Percentiles rank a stretch among this genome's conserved stretches.
Conservation (phyloP, 495 filamentous ascomycete genomes). For the Lepraria neglecta region DNA sequence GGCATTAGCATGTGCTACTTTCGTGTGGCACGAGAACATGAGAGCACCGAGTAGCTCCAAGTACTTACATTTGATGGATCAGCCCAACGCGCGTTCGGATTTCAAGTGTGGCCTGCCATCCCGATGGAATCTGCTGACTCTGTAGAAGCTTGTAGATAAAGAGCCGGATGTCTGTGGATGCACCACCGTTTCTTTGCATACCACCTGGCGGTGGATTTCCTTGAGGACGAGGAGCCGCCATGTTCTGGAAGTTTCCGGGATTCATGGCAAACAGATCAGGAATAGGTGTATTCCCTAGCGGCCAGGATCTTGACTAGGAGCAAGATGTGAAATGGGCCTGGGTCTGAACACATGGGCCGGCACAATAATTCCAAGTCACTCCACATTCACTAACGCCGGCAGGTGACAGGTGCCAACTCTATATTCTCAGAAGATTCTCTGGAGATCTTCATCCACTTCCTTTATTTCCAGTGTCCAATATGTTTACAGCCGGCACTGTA, state of each 20-base stretch:
- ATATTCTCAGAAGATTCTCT: background rate
- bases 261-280: conserved; percentile 33
- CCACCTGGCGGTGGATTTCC: conserved; percentile 34
- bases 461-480: background rate
- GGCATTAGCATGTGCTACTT: background rate
- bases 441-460: background rate
- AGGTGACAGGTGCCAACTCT: background rate
- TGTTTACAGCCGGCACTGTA: background rate
- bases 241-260: conserved; percentile 43
- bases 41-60: background rate
- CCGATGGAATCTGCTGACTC: conserved; percentile 37
- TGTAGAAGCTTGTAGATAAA: conserved; percentile 38
- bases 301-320: background rate
- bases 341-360: background rate
- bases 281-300: background rate
- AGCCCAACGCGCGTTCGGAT: conserved; percentile 38
- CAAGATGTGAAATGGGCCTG: background rate
- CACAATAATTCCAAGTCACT: background rate
- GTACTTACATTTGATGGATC: conserved; percentile 46
- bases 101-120: conserved; percentile 43
- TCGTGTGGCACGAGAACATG: too few relatives aligned
- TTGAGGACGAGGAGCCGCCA: conserved; percentile 22
- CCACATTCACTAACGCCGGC: background rate
- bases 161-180: conserved; percentile 33
- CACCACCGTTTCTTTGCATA: conserved; percentile 34